Evolutionary conservation across 1,139 yeast genomes (phyloP).

Genomic region (Taiozyma sp.): DNA sequence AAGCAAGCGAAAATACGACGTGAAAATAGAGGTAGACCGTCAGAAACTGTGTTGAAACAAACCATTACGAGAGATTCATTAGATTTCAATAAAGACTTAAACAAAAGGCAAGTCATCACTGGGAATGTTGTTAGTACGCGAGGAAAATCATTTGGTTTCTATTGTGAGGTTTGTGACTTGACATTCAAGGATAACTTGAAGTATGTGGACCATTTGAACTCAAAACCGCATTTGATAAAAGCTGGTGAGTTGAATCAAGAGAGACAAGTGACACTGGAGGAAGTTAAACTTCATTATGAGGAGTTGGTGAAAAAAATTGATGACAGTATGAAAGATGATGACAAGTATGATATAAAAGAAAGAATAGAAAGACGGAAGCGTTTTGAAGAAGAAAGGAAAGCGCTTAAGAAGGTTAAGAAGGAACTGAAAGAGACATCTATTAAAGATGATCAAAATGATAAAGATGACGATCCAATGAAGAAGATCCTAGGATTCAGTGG

Average conservation of each 20-base stretch:
- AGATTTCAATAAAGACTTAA: constrained; percentile 36
- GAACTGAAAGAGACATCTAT: constrained; percentile 18
- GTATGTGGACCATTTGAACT: constrained; percentile 77
- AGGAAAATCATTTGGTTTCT: constrained; percentile 74
- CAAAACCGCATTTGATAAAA: constrained; percentile 48
- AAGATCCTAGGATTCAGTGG: constrained; percentile 56
- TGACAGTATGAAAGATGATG: constrained; percentile 20
- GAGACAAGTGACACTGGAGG: constrained; percentile 29
- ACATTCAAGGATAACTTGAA: constrained; percentile 80
- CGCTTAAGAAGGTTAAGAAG: constrained; percentile 2
- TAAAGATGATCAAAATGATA: constrained; percentile 12
- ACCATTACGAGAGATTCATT: constrained; percentile 24
- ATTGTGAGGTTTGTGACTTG: constrained; percentile 73
- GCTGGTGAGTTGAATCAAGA: constrained; percentile 32
- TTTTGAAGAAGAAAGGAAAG: constrained; percentile 21
- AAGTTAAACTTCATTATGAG: constrained; percentile 27
- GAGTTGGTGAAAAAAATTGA: constrained; percentile 21
- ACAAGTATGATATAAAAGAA: constrained; percentile 31
- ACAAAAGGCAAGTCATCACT: constrained; percentile 40
- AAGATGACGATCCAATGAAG: constrained; percentile 29
- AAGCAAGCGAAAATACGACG: constrained; percentile 35
- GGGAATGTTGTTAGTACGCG: constrained; percentile 35
- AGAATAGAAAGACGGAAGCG: constrained; percentile 27
- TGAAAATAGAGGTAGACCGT: constrained; percentile 4
- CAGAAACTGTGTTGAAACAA: constrained; percentile 11